Base-by-base conservation (phyloP, 352 stramenopile genomes). In the Phytophthora cryptogea region DNA sequence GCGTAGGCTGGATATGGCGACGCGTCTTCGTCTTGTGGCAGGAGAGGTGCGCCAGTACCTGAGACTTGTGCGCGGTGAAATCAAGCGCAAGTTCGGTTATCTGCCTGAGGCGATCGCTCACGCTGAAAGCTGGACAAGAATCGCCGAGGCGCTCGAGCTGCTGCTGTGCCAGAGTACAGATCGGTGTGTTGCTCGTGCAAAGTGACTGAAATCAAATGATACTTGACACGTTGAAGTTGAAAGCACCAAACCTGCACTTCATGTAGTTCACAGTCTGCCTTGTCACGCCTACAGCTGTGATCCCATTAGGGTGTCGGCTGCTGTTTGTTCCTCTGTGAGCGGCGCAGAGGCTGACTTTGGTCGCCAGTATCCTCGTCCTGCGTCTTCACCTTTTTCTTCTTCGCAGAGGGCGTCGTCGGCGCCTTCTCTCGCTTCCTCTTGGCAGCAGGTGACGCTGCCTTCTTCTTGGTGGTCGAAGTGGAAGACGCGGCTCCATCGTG, bases 81-180 rank as follows among this genome's bases (percentile, higher is more conserved):
- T 89, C 64, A 86, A 87, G 57, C 78, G 78, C 43, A 90, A 91
- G 49, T 93, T 91, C 44, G 81, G 81, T 10, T 89, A 91, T 56
- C 55, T 91, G n/a, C 84, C 81, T 6, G 81, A 91, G n/a, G 70
- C 81, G 11, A 90, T 93, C 49, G 68, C 80, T 0, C 78, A 90
- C 54, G 66, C 74, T 13, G 71, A 88, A 20, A 78, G 60, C 56
- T 93, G 81, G 81, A 39, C 70, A 14, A 66, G 68, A 30, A 86
- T 91, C 45, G 70, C 83, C 8, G 72, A 88, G 14, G 80, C 80
- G 5, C 60, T 91, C 8, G 75, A 87, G 30, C 44, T 74, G 41
- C 71, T 93, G 32, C 58, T 87, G 43, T 66, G 49, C 40, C 44
- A 73, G 35, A 47, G 58, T 45, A 57, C 57, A 4, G 46, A 64